Percentiles rank a stretch among this genome's conserved stretches.
Evolutionary conservation across 2,329 filamentous ascomycete genomes (phyloP).

Genomic region (Cladosporium sp.): DNA sequence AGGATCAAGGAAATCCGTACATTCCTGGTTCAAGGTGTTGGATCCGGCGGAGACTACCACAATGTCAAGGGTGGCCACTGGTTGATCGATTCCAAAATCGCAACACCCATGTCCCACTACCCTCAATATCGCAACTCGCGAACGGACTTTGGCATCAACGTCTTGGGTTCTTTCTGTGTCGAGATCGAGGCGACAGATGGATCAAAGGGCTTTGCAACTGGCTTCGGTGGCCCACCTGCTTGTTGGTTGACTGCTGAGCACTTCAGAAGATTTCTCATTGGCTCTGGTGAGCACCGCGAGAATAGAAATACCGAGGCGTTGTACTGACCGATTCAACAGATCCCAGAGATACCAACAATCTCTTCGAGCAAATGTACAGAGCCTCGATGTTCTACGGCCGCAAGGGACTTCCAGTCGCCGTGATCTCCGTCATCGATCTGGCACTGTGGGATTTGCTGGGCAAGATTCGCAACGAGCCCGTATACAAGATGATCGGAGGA

Average conservation of each 20-base stretch:
- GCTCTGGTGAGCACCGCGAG: conserved; percentile 55
- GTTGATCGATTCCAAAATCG: conserved; percentile 89
- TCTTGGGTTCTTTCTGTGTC: conserved; percentile 85
- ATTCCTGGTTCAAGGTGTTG: conserved; percentile 64
- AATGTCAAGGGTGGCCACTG: conserved; percentile 74
- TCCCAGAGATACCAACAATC: conserved; percentile 81
- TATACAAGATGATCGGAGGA: conserved; percentile 91
- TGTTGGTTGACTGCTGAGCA: conserved; percentile 94
- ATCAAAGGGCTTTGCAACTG: conserved; percentile 90
- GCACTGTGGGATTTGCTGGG: conserved; percentile 90
- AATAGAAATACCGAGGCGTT: background rate
- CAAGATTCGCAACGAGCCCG: conserved; percentile 86
- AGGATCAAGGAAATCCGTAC: conserved; percentile 72
- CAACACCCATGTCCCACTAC: conserved; percentile 87
- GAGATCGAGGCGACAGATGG: conserved; percentile 87
- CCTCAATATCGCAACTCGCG: conserved; percentile 82
- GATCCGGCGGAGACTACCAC: conserved; percentile 77
- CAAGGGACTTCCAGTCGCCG: conserved; percentile 83
- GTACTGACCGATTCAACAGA: conserved; percentile 48
- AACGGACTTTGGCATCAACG: conserved; percentile 94
- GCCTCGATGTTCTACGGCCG: conserved; percentile 95
- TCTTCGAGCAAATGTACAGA: conserved; percentile 97
- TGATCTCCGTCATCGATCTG: conserved; percentile 92
- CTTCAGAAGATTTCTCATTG: conserved; percentile 87
- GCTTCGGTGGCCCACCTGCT: conserved; percentile 87